A percentile compares a stretch with the other conserved stretches of the same genome.
phyloP scores from a whole-genome alignment of 345 rosid genomes.

The Salix arbutifolia region DNA sequence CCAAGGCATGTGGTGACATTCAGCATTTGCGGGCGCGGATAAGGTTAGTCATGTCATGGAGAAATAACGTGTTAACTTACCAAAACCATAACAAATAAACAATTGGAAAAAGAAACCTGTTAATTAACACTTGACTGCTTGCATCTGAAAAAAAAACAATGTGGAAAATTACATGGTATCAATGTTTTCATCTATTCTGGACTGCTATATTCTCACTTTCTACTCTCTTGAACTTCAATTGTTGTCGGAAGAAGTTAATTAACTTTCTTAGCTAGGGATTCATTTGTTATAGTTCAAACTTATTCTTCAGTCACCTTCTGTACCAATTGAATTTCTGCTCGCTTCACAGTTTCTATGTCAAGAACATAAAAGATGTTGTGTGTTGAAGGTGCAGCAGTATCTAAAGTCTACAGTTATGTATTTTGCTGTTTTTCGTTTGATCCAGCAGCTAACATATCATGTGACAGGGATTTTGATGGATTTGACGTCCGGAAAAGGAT shows the following conservation, averaged over 20 bases:
- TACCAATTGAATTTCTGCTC: neutral
- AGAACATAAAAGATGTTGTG: neutral
- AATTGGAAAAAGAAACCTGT: neutral
- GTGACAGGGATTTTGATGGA: constrained; percentile 86
- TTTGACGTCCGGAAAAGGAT: constrained; percentile 92
- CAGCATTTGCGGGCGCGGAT: constrained; percentile 82
- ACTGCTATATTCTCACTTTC: neutral
- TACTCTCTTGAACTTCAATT: neutral
- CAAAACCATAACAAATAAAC: neutral
- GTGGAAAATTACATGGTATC: neutral
- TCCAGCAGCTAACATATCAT: constrained; percentile 20
- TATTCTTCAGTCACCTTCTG: neutral
- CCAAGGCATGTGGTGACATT: constrained; percentile 48
- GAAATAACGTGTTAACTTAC: neutral
- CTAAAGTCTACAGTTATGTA: neutral
- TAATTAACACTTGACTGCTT: neutral
- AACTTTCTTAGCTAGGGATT: neutral
- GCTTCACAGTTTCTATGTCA: neutral
- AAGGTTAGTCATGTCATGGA: constrained; percentile 43
- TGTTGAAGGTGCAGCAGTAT: neutral
- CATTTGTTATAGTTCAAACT: neutral
- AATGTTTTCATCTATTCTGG: neutral
- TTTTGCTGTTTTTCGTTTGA: neutral
- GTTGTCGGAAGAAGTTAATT: neutral
- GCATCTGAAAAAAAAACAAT: neutral